Percentiles rank a stretch among this genome's conserved stretches.
Conservation (phyloP, 1,139 yeast species). For the Blastobotrys persicus region DNA sequence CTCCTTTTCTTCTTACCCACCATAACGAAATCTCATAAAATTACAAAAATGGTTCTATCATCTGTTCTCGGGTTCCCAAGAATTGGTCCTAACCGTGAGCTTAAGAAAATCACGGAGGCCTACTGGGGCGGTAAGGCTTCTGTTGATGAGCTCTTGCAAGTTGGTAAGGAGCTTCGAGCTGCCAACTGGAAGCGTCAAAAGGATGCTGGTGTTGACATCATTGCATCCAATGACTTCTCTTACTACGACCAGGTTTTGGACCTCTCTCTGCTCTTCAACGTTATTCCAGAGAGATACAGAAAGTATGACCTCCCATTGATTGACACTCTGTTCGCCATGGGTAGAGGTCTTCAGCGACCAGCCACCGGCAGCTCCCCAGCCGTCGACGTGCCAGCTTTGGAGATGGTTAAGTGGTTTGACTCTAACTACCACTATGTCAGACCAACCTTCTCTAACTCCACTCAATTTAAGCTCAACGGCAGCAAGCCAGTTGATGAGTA, state of each 20-base stretch:
- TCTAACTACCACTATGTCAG: slow-evolving; percentile 99
- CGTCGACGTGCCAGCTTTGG: slow-evolving; percentile 97
- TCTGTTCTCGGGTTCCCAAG: slow-evolving; percentile 99
- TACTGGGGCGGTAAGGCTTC: slow-evolving; percentile 96
- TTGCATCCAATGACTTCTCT: slow-evolving; percentile 97
- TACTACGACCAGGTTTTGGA: slow-evolving; percentile 97
- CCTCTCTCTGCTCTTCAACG: slow-evolving; percentile 88
- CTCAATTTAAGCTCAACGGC: slow-evolving; percentile 94
- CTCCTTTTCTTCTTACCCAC: slow-evolving; percentile 6
- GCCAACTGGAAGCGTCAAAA: slow-evolving; percentile 97
- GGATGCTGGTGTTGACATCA: slow-evolving; percentile 95
- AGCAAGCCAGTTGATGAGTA: slow-evolving; percentile 95
- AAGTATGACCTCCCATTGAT: slow-evolving; percentile 85
- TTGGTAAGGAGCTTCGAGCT: slow-evolving; percentile 93
- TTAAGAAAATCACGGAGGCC: slow-evolving; percentile 97
- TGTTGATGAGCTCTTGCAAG: slow-evolving; percentile 82
- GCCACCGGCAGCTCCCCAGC: slow-evolving; percentile 85
- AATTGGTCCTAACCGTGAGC: slow-evolving; percentile 95
- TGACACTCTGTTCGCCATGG: slow-evolving; percentile 97
- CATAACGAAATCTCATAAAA: slow-evolving; percentile 6
- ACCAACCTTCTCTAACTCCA: slow-evolving; percentile 96
- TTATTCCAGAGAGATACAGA: slow-evolving; percentile 94
- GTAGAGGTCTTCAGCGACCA: slow-evolving; percentile 98
- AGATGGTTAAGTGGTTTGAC: slow-evolving; percentile 99
- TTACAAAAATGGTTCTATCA: slow-evolving; percentile 74